Conservation (phyloP, 225 moss, liverwort and hornwort genomes). For the Marchantia paleacea region DNA sequence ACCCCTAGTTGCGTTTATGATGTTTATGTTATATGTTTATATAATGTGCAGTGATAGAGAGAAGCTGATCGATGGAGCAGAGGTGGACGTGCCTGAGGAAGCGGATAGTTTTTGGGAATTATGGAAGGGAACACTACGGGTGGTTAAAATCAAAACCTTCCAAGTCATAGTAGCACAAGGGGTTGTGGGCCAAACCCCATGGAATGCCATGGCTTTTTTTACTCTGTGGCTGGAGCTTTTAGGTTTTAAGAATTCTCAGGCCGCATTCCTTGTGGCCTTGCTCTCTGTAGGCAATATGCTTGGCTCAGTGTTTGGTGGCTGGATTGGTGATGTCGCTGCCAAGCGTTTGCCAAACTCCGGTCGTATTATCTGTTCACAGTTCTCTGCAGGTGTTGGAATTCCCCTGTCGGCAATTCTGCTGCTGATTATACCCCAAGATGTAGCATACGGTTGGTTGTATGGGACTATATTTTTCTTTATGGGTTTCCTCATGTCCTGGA, state of each 20-base stretch:
- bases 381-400: conserved; percentile 49
- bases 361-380: conserved; percentile 54
- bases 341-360: conserved; percentile 44
- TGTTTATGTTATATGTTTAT: background rate
- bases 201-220: conserved; percentile 60
- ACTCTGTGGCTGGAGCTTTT: conserved; percentile 69
- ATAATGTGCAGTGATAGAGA: background rate
- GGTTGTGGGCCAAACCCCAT: conserved; percentile 55
- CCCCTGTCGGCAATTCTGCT: conserved; percentile 52
- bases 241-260: conserved; percentile 52
- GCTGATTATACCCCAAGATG: conserved; percentile 47
- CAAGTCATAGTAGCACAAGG: conserved; percentile 67
- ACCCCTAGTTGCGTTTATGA: background rate
- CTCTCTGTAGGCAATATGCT: conserved; percentile 52
- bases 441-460: conserved; percentile 42
- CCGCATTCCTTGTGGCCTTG: conserved; percentile 58
- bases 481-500: conserved; percentile 67
- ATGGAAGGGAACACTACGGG: conserved; percentile 30
- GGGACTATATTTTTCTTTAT: conserved; percentile 47
- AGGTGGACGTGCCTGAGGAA: background rate
- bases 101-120: conserved; percentile 19
- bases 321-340: conserved; percentile 63
- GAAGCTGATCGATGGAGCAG: conserved; percentile 17
- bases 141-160: conserved; percentile 50
- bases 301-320: conserved; percentile 67